Conservation (phyloP, 495 filamentous ascomycete species). For the Penicillium soppii region DNA sequence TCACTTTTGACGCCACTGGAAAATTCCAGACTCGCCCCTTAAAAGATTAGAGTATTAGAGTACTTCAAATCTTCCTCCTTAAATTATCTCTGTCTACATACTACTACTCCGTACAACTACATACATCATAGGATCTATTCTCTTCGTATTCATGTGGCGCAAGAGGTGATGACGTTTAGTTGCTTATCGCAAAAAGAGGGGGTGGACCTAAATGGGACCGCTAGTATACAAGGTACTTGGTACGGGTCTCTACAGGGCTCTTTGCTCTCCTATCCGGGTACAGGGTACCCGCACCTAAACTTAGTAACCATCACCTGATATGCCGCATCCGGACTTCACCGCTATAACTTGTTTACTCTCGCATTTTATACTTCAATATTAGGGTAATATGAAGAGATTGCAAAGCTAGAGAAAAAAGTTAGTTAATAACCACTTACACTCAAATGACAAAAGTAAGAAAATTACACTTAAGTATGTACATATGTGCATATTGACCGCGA, state of each 20-base stretch:
- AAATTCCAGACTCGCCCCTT: conserved; percentile 2
- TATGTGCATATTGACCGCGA: too few relatives aligned
- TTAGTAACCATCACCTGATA: conserved; percentile 1
- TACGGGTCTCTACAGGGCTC: conserved; percentile 8
- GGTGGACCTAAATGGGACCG: conserved; percentile 17
- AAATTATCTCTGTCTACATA: too few relatives aligned
- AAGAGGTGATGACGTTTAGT: conserved; percentile 24
- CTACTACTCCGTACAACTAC: too few relatives aligned
- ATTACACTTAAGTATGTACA: too few relatives aligned
- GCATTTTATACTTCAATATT: background rate
- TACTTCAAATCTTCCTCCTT: too few relatives aligned
- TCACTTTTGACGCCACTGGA: conserved; percentile 24
- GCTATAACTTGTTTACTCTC: background rate
- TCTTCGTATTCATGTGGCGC: background rate
- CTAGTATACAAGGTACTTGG: conserved; percentile 10
- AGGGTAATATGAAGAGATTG: too few relatives aligned
- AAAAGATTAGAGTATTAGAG: conserved; percentile 1
- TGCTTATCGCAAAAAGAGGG: conserved; percentile 35
- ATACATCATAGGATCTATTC: background rate
- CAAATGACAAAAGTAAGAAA: too few relatives aligned
- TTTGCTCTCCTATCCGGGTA: conserved; percentile 2
- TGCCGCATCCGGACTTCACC: conserved; percentile 5
- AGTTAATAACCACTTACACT: conserved; percentile 1
- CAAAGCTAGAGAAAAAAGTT: background rate
- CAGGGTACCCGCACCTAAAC: conserved; percentile 8